Evolutionary conservation across 148 eudicot genomes (phyloP), one percentile per base, ranked within the genome.

Genomic region (Drosera capensis): DNA sequence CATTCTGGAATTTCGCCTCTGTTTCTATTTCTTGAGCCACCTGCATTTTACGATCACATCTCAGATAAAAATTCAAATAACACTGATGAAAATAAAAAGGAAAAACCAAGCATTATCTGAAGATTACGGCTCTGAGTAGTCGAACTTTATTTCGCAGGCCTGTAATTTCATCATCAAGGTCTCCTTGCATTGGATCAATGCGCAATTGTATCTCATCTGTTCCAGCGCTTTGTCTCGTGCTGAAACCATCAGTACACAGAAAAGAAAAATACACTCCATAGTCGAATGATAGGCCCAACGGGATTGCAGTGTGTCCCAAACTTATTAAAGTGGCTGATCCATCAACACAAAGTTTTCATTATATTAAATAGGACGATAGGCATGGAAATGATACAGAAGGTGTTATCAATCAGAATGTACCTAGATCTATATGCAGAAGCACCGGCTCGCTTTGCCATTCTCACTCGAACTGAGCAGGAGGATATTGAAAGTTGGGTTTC

Each of bases 141-240:
- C 68, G 70, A 66, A 88, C 97, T 75, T 88, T 92, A 23, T 68
- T 68, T 15, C 70, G 71, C 17, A 88, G 92, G 29, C 97, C 94
- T 20, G 45, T 35, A 26, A 83, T 74, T 70, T 88, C 81, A 23
- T 80, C 71, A 61, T 83, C 94, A 55, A 83, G 56, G 47, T 88
- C 96, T 0, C 65, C 94, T 12, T 76, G 83, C 77, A 83, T 71
- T 0, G 94, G 92, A 73, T 83, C 94, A 36, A 84, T 84, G 48
- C 79, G 60, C 48, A 83, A 51, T 54, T 88, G 97, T 43, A 88
- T 58, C 51, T 88, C 94, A 57, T 80, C 78, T 2, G 92, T 62
- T 51, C 51, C 36, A n/a, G 70, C 68, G 17, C 49, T 75, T 20
- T 64, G 71, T 46, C 97, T 66, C 34, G 92, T 84, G 60, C 79